Base-by-base conservation (phyloP, 441 rosid genomes). In the Bruguiera hainesii region DNA sequence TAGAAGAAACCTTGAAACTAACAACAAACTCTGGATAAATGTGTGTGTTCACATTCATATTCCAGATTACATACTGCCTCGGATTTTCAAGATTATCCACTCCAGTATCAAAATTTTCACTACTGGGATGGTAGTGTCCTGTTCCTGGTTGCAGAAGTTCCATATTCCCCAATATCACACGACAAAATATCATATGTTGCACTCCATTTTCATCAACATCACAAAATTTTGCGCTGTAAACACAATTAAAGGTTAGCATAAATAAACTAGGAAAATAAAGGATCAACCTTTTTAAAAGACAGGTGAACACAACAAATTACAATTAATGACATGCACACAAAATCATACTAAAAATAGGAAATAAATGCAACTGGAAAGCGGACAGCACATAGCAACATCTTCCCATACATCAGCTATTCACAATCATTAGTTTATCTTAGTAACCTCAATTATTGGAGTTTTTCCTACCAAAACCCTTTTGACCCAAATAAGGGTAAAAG, bases 131-230 rank as follows among this genome's bases (percentile, higher is more conserved):
- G 56, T 72, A 78, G 68, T 86, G 91, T 6, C 63, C 76, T 61
- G 82, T 83, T 70, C 90, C 96, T 66, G 81, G 83, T 53, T 71
- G 67, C 60, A 91, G 81, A 73, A 61, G 84, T 82, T 93, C 99
- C 91, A 88, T 88, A n/a, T 83, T 88, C 66, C 98, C 99, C 98
- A 91, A 76, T 76, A 96, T 91, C 71, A 93, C 97, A 74, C 93
- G 94, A 73, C 98, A 93, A 35, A 89, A 77, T 58, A 89, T 76
- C 83, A 96, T 76, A 76, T 87, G 80, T 10, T 72, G 84, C 33
- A 85, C 78, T 46, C 89, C 96, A 65, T 86, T 91, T 88, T 93
- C 97, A 77, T 96, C 97, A 87, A 80, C 77, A 93, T 96, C 99
- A 85, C 89, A 85, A 75, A 73, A 77, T 18, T 71, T 84, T 39